These are phyloP conservation scores for Lentinus polychrous DNA, from an alignment of 1,284 basidiomycete species.

Conservation along the genomic window DNA sequence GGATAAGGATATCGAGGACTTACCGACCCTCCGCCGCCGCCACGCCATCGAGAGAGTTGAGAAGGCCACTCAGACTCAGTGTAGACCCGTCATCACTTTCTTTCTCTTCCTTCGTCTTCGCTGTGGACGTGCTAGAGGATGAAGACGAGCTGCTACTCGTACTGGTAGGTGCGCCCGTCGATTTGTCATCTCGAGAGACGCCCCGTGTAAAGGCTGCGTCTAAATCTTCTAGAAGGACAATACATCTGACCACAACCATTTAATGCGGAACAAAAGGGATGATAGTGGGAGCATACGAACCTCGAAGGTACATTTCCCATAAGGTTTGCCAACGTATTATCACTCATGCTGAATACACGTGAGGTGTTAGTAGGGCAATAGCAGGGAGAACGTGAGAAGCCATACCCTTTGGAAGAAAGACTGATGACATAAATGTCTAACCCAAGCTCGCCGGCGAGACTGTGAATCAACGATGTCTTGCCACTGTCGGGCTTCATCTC, in stretches of 20 bases:
- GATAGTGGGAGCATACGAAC: conserved; percentile 30
- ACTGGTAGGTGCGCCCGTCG: conserved; percentile 62
- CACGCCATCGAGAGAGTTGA: conserved; percentile 83
- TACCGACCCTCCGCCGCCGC: conserved; percentile 80
- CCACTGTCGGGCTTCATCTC: conserved; percentile 40
- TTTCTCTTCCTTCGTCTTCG: conserved; percentile 27
- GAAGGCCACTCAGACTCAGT: conserved; percentile 70
- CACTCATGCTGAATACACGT: conserved; percentile 63
- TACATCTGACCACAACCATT: conserved; percentile 47
- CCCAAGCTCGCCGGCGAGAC: conserved; percentile 79
- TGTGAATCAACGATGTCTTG: conserved; percentile 80
- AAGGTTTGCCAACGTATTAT: conserved; percentile 74
- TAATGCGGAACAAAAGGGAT: conserved; percentile 7
- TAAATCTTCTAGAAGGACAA: conserved; percentile 81
- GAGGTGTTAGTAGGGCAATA: conserved; percentile 7
- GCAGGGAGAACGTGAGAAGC: conserved; percentile 1
- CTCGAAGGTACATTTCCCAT: conserved; percentile 81
- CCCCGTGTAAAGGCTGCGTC: conserved; percentile 83
- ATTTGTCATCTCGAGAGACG: conserved; percentile 69
- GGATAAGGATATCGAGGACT: conserved; percentile 22
- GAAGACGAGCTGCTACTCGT: conserved; percentile 21
- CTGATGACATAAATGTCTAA: conserved; percentile 86
- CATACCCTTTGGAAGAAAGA: conserved; percentile 76
- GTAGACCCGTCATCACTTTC: conserved; percentile 68
- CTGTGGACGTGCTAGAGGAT: conserved; percentile 32